A percentile compares a stretch with the other conserved stretches of the same genome.
Conservation (phyloP, 176 grass and related monocot species). For the Aegilops longissima region DNA sequence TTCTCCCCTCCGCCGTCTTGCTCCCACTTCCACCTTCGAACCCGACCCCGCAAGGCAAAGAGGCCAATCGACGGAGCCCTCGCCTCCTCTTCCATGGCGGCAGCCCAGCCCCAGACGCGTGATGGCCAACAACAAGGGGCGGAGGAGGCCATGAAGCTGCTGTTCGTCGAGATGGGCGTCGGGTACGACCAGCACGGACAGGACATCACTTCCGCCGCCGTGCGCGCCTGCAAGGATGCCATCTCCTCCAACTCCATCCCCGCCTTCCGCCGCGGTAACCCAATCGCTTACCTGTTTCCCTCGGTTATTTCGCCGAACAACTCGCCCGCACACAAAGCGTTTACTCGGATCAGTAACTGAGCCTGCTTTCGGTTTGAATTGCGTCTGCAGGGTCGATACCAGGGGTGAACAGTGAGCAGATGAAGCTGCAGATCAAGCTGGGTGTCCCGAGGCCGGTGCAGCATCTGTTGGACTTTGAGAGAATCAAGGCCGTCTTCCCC, state of each 20-base stretch:
- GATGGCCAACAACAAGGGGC: constrained; percentile 11
- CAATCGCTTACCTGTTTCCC: background rate
- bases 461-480: constrained; percentile 69
- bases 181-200: constrained; percentile 98
- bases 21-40: background rate
- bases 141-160: constrained; percentile 55
- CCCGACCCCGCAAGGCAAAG: background rate
- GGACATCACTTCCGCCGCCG: constrained; percentile 80
- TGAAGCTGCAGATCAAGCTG: constrained; percentile 96
- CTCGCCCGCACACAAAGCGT: background rate
- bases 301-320: constrained; percentile 35
- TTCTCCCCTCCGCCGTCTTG: background rate
- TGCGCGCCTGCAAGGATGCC: constrained; percentile 90
- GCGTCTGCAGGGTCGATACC: constrained; percentile 67
- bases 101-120: constrained; percentile 31
- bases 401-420: constrained; percentile 88
- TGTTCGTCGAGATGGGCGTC: constrained; percentile 99
- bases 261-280: constrained; percentile 74
- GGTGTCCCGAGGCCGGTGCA: constrained; percentile 73
- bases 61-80: background rate
- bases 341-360: background rate
- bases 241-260: constrained; percentile 99
- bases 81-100: constrained; percentile 36
- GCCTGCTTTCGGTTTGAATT: background rate
- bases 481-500: constrained; percentile 87